Conservation (phyloP, 1,284 basidiomycete species). For the Leccinum variabile region DNA sequence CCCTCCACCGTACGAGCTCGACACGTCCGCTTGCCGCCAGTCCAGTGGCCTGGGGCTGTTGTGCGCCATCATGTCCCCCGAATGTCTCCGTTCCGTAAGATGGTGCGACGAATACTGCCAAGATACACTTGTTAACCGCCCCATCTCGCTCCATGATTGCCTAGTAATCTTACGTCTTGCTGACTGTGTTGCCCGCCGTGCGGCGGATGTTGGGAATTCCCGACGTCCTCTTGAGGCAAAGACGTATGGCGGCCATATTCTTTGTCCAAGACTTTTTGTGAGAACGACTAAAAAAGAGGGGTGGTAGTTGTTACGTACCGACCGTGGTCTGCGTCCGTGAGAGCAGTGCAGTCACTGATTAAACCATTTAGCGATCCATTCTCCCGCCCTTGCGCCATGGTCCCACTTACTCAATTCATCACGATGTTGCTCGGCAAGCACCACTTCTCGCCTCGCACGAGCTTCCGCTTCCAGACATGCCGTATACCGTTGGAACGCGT, state of each 20-base stretch:
- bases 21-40: conserved; percentile 50
- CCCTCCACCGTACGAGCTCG: conserved; percentile 44
- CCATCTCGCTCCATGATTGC: conserved; percentile 16
- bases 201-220: conserved; percentile 34
- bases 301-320: conserved; percentile 31
- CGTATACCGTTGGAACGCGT: conserved; percentile 68
- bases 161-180: conserved; percentile 34
- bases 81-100: conserved; percentile 35
- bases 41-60: conserved; percentile 48
- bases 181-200: conserved; percentile 31
- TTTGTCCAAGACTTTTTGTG: conserved; percentile 26
- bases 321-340: conserved; percentile 47
- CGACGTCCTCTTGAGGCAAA: conserved; percentile 33
- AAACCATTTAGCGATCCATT: conserved; percentile 17
- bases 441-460: conserved; percentile 62
- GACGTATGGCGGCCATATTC: conserved; percentile 36
- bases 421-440: conserved; percentile 62
- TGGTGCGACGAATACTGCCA: conserved; percentile 37
- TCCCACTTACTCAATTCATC: conserved; percentile 60
- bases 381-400: conserved; percentile 13
- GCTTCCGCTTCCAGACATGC: conserved; percentile 65
- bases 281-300: conserved; percentile 18
- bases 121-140: conserved; percentile 23
- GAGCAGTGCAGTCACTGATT: conserved; percentile 51
- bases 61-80: conserved; percentile 37